Evolutionary conservation across 2,329 filamentous ascomycete species (phyloP).

Genomic region (Colletotrichum agaves): DNA sequence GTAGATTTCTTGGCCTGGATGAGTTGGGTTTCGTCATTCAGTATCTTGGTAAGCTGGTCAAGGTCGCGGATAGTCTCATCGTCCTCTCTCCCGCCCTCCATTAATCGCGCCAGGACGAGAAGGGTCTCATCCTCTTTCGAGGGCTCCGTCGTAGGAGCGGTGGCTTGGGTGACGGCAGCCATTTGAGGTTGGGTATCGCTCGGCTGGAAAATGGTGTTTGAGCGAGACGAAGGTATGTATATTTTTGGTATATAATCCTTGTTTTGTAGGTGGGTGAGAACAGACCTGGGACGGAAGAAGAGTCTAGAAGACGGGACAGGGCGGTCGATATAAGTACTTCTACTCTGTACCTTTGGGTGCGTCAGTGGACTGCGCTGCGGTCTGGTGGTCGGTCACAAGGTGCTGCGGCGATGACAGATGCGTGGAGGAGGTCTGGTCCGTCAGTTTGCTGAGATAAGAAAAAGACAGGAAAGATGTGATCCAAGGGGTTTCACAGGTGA

Average conservation of each 20-base stretch:
- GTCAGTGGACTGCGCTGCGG: slow-evolving; percentile 28
- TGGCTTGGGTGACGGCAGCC: slow-evolving; percentile 48
- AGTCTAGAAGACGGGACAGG: slow-evolving; percentile 34
- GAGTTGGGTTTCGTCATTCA: slow-evolving; percentile 63
- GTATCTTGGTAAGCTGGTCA: slow-evolving; percentile 67
- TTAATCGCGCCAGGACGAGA: slow-evolving; percentile 85
- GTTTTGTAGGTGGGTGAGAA: slow-evolving; percentile 29
- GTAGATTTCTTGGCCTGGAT: slow-evolving; percentile 50
- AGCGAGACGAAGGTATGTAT: slow-evolving; percentile 22
- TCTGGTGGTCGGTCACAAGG: slow-evolving; percentile 37
- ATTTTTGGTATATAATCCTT: slow-evolving; percentile 7
- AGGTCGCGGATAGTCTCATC: slow-evolving; percentile 72
- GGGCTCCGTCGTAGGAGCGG: slow-evolving; percentile 42
- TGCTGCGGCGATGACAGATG: slow-evolving; percentile 35
- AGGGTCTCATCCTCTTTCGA: slow-evolving; percentile 72
- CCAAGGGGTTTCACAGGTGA: slow-evolving; percentile 29
- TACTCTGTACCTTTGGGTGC: slow-evolving; percentile 7
- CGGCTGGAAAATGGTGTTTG: slow-evolving; percentile 6
- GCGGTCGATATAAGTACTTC: slow-evolving; percentile 34
- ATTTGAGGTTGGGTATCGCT: slow-evolving; percentile 40
- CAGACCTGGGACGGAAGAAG: slow-evolving; percentile 27
- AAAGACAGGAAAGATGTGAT: slow-evolving; percentile 14
- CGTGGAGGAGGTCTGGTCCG: slow-evolving; percentile 25
- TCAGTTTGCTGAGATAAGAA: slow-evolving; percentile 35
- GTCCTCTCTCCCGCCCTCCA: slow-evolving; percentile 90